Evolutionary conservation across 2,329 filamentous ascomycete genomes (phyloP).

Genomic region (Atkinsonella texensis): DNA sequence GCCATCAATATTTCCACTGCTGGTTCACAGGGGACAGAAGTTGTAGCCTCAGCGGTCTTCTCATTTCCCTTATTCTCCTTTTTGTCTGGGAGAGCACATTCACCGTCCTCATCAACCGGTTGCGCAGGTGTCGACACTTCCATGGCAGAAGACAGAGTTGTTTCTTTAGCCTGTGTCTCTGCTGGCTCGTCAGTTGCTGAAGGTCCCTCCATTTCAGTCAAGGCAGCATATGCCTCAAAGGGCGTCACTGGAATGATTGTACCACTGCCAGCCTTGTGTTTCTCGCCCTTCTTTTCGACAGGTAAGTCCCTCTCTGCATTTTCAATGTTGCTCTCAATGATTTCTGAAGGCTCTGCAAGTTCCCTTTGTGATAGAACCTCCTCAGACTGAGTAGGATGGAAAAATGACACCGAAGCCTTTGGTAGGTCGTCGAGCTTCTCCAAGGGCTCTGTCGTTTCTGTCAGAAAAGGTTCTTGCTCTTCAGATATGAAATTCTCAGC

Average conservation of each 20-base stretch:
- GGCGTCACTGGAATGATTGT: slow-evolving; percentile 3
- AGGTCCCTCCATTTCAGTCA: not conserved
- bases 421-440: not conserved
- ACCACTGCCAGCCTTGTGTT: slow-evolving; percentile 14
- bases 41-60: slow-evolving; percentile 13
- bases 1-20: not conserved
- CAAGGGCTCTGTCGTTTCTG: not conserved
- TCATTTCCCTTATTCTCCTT: slow-evolving; percentile 25
- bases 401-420: not conserved
- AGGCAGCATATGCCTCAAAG: not conserved
- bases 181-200: not conserved
- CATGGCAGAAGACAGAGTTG: not conserved
- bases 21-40: not conserved
- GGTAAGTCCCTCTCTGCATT: slow-evolving; percentile 19
- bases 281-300: slow-evolving; percentile 31
- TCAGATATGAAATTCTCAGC: not conserved
- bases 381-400: not conserved
- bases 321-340: slow-evolving; percentile 8
- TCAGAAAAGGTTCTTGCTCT: not conserved
- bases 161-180: not conserved
- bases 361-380: not conserved
- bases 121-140: not conserved
- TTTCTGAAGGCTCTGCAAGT: not conserved
- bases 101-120: slow-evolving; percentile 7
- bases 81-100: slow-evolving; percentile 9